Evolutionary conservation across 1,284 basidiomycete genomes (phyloP).

Genomic region (Cryptococcus hybrid): DNA sequence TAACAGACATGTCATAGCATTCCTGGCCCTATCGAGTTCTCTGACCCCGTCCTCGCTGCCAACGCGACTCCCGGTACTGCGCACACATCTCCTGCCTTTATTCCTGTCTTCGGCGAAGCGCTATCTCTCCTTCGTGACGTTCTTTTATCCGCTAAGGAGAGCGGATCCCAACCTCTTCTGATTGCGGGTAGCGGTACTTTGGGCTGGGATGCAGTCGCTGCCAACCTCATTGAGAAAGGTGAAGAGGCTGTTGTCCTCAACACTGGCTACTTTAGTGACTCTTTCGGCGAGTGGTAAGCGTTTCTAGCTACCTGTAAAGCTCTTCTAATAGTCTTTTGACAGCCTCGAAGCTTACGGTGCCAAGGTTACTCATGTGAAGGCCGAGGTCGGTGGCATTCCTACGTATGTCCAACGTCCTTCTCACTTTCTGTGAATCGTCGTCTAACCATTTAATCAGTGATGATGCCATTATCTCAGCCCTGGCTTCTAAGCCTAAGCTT

Average conservation of each 20-base stretch:
- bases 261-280: slow-evolving; percentile 86
- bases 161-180: slow-evolving; percentile 71
- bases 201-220: slow-evolving; percentile 74
- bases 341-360: slow-evolving; percentile 88
- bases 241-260: slow-evolving; percentile 69
- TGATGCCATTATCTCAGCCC: slow-evolving; percentile 55
- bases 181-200: slow-evolving; percentile 93
- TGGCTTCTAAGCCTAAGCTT: slow-evolving; percentile 78
- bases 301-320: too few species aligned
- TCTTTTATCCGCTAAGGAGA: slow-evolving; percentile 63
- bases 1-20: slow-evolving; percentile 28
- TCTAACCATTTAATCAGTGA: slow-evolving; percentile 24
- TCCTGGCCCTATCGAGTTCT: slow-evolving; percentile 51
- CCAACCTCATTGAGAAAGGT: slow-evolving; percentile 75
- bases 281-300: slow-evolving; percentile 73
- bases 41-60: slow-evolving; percentile 52
- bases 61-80: slow-evolving; percentile 67
- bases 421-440: not conserved
- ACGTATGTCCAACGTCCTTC: slow-evolving; percentile 34
- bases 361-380: slow-evolving; percentile 80
- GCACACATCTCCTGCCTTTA: slow-evolving; percentile 89
- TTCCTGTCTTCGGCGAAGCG: slow-evolving; percentile 85
- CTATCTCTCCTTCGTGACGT: slow-evolving; percentile 82
- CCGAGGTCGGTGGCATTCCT: slow-evolving; percentile 77
- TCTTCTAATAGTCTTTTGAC: not conserved